Percentiles rank a stretch among this genome's conserved stretches.
These are phyloP conservation scores for Silene vulgaris DNA, from an alignment of 179 eudicot genomes.

Conservation along the genomic window DNA sequence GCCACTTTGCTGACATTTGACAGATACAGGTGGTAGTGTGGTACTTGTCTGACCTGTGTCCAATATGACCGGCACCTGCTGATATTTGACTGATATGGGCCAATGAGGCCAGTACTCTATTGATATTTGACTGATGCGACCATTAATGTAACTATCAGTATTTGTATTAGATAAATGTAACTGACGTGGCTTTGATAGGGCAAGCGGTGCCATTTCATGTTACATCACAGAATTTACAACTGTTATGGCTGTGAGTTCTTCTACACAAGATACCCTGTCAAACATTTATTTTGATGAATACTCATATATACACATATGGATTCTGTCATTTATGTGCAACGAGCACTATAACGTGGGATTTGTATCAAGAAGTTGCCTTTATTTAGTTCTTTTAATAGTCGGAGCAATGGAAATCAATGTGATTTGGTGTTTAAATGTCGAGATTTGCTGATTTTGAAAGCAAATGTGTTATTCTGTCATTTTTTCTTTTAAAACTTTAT, in stretches of 20 bases:
- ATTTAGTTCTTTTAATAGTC: neutral
- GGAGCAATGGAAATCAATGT: neutral
- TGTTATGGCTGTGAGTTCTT: neutral
- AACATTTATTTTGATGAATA: neutral
- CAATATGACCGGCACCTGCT: neutral
- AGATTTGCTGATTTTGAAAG: neutral
- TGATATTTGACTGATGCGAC: neutral
- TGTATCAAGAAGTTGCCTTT: neutral
- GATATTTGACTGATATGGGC: neutral
- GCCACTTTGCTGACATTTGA: neutral
- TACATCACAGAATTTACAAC: neutral
- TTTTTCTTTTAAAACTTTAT: neutral
- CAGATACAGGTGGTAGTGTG: neutral
- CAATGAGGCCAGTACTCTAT: neutral
- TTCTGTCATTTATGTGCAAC: neutral
- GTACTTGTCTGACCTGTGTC: neutral
- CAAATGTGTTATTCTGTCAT: neutral
- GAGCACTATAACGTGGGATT: neutral
- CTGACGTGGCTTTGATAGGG: neutral
- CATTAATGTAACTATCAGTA: neutral
- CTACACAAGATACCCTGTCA: neutral
- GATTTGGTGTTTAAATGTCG: conserved; percentile 3
- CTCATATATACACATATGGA: neutral
- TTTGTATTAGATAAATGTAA: neutral
- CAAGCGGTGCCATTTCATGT: neutral